phyloP scores from a whole-genome alignment of 192 early-diverging fungal species.

The Chytriomyces sp. region DNA sequence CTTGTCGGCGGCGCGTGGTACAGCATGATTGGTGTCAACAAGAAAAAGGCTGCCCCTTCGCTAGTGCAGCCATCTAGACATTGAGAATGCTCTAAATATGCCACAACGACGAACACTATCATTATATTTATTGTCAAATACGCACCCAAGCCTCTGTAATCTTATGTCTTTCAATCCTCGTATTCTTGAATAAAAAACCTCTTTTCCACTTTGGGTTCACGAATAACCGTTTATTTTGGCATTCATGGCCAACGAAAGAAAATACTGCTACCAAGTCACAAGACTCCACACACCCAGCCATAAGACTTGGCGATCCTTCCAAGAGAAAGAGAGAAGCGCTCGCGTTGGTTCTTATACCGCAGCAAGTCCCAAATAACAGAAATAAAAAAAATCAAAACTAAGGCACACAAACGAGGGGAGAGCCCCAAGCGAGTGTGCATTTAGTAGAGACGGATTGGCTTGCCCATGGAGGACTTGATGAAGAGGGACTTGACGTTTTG shows the following conservation, averaged over 20 bases:
- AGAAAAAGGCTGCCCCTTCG: not conserved
- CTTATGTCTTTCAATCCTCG: too few relatives aligned
- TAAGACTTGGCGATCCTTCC: not conserved
- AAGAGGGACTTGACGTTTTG: slow-evolving; percentile 98
- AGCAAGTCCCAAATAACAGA: slow-evolving; percentile 31
- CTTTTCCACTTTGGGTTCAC: too few relatives aligned
- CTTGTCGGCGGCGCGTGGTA: slow-evolving; percentile 36
- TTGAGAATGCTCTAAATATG: too few relatives aligned
- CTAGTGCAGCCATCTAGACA: too few relatives aligned
- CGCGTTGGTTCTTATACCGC: slow-evolving; percentile 20
- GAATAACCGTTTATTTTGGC: too few relatives aligned
- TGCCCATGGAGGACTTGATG: slow-evolving; percentile 98
- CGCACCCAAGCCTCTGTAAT: too few relatives aligned
- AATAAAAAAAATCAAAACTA: slow-evolving; percentile 23
- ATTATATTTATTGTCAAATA: too few relatives aligned
- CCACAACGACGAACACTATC: too few relatives aligned
- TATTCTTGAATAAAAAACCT: too few relatives aligned
- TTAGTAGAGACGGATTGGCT: slow-evolving; percentile 88
- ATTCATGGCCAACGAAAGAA: not conserved
- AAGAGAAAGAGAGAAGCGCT: slow-evolving; percentile 27
- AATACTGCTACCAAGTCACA: slow-evolving; percentile 31
- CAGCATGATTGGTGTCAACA: slow-evolving; percentile 26
- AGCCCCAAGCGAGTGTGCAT: not conserved
- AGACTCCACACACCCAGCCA: not conserved
- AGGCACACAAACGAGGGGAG: slow-evolving; percentile 8